Conservation (phyloP, 2,329 filamentous ascomycete species). For the Colletotrichum somersetense region DNA sequence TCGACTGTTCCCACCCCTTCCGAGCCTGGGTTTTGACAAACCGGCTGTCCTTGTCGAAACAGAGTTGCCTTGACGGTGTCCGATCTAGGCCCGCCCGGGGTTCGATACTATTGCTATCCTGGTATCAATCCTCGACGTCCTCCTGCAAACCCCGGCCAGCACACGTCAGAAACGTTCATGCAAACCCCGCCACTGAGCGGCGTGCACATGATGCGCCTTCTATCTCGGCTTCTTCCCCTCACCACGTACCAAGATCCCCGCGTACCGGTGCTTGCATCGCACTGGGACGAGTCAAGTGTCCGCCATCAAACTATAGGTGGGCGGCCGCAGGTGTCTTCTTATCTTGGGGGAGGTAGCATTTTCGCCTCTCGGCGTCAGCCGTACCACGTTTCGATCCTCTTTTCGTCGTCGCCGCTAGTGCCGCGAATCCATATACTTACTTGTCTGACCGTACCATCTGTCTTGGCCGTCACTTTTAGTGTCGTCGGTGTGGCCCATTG, state of each 20-base stretch:
- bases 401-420: constrained; percentile 26
- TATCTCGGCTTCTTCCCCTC: constrained; percentile 23
- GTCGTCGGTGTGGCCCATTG: constrained; percentile 20
- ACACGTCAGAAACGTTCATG: constrained; percentile 36
- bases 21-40: constrained; percentile 5
- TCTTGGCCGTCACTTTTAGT: constrained; percentile 18
- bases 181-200: constrained; percentile 29
- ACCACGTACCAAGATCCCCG: constrained; percentile 31
- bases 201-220: constrained; percentile 37
- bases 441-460: constrained; percentile 21
- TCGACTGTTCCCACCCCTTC: constrained; percentile 8
- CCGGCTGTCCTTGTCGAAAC: background rate
- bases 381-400: constrained; percentile 9
- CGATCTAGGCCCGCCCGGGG: constrained; percentile 23
- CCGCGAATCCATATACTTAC: constrained; percentile 16
- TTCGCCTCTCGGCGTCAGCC: constrained; percentile 19
- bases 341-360: constrained; percentile 28
- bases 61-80: constrained; percentile 30
- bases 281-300: constrained; percentile 37
- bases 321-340: constrained; percentile 15
- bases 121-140: constrained; percentile 22
- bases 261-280: constrained; percentile 24
- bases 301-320: constrained; percentile 26
- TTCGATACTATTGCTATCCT: constrained; percentile 20
- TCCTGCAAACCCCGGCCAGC: constrained; percentile 26